A percentile compares a stretch with the other conserved stretches of the same genome.
phyloP scores from a whole-genome alignment of 2,329 filamentous ascomycete species.

The Aureobasidium sp. region DNA sequence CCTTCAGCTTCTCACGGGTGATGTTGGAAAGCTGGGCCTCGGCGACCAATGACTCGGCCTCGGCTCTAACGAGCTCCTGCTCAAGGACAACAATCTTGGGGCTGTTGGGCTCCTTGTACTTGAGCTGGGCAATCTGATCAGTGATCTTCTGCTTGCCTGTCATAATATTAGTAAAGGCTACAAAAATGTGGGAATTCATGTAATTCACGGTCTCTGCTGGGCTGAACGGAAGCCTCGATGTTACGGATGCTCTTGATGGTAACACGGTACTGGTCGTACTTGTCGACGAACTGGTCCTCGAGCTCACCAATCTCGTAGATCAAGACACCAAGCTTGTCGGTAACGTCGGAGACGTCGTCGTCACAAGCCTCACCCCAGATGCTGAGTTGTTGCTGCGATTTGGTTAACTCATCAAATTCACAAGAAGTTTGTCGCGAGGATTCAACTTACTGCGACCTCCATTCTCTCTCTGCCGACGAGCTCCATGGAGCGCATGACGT shows the following conservation, averaged over 20 bases:
- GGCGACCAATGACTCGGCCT: slow-evolving; percentile 96
- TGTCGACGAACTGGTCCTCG: slow-evolving; percentile 96
- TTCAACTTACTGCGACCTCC: slow-evolving; percentile 81
- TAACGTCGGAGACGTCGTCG: slow-evolving; percentile 97
- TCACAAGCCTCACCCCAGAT: slow-evolving; percentile 95
- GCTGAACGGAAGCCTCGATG: slow-evolving; percentile 97
- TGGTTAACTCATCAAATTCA: slow-evolving; percentile 20
- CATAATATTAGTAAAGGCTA: slow-evolving; percentile 17
- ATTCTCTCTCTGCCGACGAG: slow-evolving; percentile 91
- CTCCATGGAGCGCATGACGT: slow-evolving; percentile 98
- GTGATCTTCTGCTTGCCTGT: slow-evolving; percentile 97
- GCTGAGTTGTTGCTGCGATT: slow-evolving; percentile 84
- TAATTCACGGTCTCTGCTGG: slow-evolving; percentile 83
- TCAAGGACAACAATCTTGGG: slow-evolving; percentile 96
- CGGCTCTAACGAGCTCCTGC: slow-evolving; percentile 95
- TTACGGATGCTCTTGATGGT: slow-evolving; percentile 99
- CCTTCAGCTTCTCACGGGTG: slow-evolving; percentile 98
- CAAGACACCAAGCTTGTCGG: slow-evolving; percentile 94
- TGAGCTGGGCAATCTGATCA: slow-evolving; percentile 95
- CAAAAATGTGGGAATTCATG: neutral
- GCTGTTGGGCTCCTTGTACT: slow-evolving; percentile 99
- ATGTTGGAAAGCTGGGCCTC: slow-evolving; percentile 99
- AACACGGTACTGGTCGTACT: slow-evolving; percentile 97
- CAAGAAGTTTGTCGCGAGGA: neutral
- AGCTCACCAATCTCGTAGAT: slow-evolving; percentile 98